Conservation (phyloP, 495 filamentous ascomycete species). For the Recurvomyces mirabilis region DNA sequence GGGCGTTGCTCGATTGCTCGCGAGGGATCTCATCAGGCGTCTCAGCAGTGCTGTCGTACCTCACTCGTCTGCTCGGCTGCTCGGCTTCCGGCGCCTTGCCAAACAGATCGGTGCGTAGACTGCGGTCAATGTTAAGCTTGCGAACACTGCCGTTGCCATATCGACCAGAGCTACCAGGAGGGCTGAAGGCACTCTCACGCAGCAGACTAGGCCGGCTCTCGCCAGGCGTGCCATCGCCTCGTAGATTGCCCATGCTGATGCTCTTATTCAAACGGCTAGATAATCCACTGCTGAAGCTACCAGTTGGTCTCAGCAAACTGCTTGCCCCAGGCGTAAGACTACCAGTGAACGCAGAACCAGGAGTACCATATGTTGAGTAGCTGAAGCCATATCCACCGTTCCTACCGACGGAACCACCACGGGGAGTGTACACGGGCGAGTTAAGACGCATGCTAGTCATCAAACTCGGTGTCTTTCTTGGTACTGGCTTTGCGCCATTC, state of each 20-base stretch:
- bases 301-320: slow-evolving; percentile 51
- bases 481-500: slow-evolving; percentile 62
- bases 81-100: slow-evolving; percentile 32
- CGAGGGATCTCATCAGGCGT: slow-evolving; percentile 1
- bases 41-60: slow-evolving; percentile 56
- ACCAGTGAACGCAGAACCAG: slow-evolving; percentile 52
- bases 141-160: slow-evolving; percentile 62
- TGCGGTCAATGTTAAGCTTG: slow-evolving; percentile 80
- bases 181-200: slow-evolving; percentile 72
- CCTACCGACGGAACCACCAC: slow-evolving; percentile 37
- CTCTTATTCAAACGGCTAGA: slow-evolving; percentile 39
- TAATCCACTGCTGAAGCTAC: slow-evolving; percentile 45
- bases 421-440: slow-evolving; percentile 51
- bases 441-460: slow-evolving; percentile 58
- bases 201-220: slow-evolving; percentile 83
- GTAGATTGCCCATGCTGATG: slow-evolving; percentile 56
- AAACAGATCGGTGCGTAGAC: slow-evolving; percentile 68
- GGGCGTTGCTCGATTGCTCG: slow-evolving; percentile 1
- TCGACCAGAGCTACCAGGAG: slow-evolving; percentile 46
- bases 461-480: slow-evolving; percentile 67
- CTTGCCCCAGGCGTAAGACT: slow-evolving; percentile 57
- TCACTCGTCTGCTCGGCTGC: slow-evolving; percentile 61
- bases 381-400: slow-evolving; percentile 69
- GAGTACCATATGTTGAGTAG: slow-evolving; percentile 79
- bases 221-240: slow-evolving; percentile 48